These are phyloP conservation scores for Fusarium chaquense DNA, from an alignment of 2,329 filamentous ascomycete species.

Conservation along the genomic window DNA sequence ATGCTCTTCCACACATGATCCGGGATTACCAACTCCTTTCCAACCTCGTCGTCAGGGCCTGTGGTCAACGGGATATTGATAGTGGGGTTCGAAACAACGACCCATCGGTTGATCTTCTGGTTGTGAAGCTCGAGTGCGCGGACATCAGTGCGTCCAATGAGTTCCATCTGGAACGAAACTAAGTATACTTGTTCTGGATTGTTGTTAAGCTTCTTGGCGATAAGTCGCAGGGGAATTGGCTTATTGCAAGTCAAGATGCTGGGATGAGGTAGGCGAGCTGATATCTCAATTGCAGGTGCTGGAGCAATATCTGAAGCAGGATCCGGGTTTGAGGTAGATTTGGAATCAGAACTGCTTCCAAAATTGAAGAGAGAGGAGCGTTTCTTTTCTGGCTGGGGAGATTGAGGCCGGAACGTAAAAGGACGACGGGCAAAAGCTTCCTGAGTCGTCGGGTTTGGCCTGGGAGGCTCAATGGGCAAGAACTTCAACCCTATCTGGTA, in stretches of 20 bases:
- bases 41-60: conserved; percentile 65
- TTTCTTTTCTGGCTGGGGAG: conserved; percentile 57
- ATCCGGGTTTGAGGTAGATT: conserved; percentile 40
- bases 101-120: conserved; percentile 79
- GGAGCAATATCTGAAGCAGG: conserved; percentile 49
- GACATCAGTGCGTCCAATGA: conserved; percentile 84
- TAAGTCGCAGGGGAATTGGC: conserved; percentile 81
- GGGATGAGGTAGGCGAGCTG: conserved; percentile 85
- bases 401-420: conserved; percentile 65
- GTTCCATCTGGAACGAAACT: conserved; percentile 81
- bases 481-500: conserved; percentile 80
- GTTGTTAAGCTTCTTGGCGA: conserved; percentile 80
- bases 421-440: conserved; percentile 87
- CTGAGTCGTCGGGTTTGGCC: conserved; percentile 73
- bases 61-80: conserved; percentile 78
- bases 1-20: conserved; percentile 77
- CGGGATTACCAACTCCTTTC: conserved; percentile 77
- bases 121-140: conserved; percentile 80
- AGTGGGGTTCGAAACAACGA: conserved; percentile 77
- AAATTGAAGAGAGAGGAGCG: conserved; percentile 71
- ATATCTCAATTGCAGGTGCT: conserved; percentile 78
- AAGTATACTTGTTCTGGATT: conserved; percentile 79
- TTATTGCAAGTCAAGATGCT: conserved; percentile 91
- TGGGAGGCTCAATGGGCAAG: conserved; percentile 90
- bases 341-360: conserved; percentile 49